These are phyloP conservation scores for Coprinellus micaceus DNA, from an alignment of 768 basidiomycete genomes.

Conservation along the genomic window DNA sequence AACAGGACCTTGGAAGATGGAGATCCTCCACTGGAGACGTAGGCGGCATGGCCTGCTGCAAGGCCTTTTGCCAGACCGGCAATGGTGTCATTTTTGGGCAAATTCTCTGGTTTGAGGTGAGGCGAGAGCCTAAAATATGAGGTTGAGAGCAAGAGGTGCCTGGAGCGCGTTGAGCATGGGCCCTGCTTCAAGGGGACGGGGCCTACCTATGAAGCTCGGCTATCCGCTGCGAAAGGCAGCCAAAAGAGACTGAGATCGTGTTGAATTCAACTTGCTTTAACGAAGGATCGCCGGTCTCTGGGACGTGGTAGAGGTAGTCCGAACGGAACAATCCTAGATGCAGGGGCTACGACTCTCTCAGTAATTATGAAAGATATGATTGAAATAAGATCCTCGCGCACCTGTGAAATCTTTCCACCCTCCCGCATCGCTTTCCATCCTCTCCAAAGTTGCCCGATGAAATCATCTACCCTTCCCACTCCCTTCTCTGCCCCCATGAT, in stretches of 20 bases:
- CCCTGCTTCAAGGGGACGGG: neutral
- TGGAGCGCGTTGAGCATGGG: slow-evolving; percentile 27
- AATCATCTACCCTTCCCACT: slow-evolving; percentile 80
- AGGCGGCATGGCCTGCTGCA: slow-evolving; percentile 75
- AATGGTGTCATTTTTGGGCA: slow-evolving; percentile 73
- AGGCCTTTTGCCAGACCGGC: slow-evolving; percentile 71
- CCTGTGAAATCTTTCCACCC: slow-evolving; percentile 47
- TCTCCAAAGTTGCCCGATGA: slow-evolving; percentile 81
- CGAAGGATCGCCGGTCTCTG: slow-evolving; percentile 30
- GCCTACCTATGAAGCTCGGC: slow-evolving; percentile 74
- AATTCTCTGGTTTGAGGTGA: slow-evolving; percentile 46
- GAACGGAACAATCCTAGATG: slow-evolving; percentile 92
- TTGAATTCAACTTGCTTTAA: slow-evolving; percentile 99
- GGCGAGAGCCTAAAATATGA: slow-evolving; percentile 63
- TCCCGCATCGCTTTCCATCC: slow-evolving; percentile 78
- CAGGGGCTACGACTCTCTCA: slow-evolving; percentile 48
- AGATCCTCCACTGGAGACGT: slow-evolving; percentile 51
- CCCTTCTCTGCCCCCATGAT: slow-evolving; percentile 79
- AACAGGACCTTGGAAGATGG: slow-evolving; percentile 56
- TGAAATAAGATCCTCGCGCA: slow-evolving; percentile 16
- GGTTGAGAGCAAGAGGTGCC: slow-evolving; percentile 65
- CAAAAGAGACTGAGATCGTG: slow-evolving; percentile 92
- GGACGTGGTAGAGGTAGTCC: slow-evolving; percentile 84
- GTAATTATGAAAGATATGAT: neutral
- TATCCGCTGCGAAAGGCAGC: slow-evolving; percentile 63